Conservation (phyloP, 2,329 filamentous ascomycete genomes). For the Tricladium varicosporioides region DNA sequence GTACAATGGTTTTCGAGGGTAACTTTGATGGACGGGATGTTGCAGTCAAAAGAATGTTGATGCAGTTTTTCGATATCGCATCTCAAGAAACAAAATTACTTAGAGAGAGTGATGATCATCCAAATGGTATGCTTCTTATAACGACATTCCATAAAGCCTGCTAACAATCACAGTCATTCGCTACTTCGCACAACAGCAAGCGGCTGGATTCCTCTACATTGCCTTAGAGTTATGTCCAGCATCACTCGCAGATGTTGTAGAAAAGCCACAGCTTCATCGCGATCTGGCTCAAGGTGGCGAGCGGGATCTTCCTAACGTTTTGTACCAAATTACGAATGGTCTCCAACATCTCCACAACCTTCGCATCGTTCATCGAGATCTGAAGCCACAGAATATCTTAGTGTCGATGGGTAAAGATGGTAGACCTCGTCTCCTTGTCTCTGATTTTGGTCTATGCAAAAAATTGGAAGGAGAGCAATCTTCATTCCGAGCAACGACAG, state of each 20-base stretch:
- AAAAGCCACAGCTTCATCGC: conserved; percentile 66
- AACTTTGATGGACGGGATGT: conserved; percentile 90
- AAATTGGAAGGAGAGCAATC: conserved; percentile 93
- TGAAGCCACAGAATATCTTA: conserved; percentile 97
- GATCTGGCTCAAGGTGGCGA: conserved; percentile 71
- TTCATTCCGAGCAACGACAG: conserved; percentile 91
- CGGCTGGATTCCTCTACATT: conserved; percentile 91
- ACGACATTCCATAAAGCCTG: neutral
- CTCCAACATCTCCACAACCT: conserved; percentile 86
- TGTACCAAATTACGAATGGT: conserved; percentile 88
- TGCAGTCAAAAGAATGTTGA: conserved; percentile 94
- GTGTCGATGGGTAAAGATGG: conserved; percentile 71
- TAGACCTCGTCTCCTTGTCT: conserved; percentile 83
- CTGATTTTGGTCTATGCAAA: conserved; percentile 96
- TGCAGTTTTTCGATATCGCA: conserved; percentile 93
- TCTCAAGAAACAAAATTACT: conserved; percentile 89
- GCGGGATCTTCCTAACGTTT: conserved; percentile 71
- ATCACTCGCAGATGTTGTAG: conserved; percentile 87
- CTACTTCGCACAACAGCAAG: conserved; percentile 89
- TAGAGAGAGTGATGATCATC: conserved; percentile 91
- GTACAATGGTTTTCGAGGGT: conserved; percentile 95
- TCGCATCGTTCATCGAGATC: conserved; percentile 92
- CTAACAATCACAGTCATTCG: conserved; percentile 68
- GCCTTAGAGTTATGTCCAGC: conserved; percentile 92
- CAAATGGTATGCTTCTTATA: conserved; percentile 59